Percentiles rank a stretch among this genome's conserved stretches.
Evolutionary conservation across 305 asterid species (phyloP).

Genomic region (Fraxinus velutina): DNA sequence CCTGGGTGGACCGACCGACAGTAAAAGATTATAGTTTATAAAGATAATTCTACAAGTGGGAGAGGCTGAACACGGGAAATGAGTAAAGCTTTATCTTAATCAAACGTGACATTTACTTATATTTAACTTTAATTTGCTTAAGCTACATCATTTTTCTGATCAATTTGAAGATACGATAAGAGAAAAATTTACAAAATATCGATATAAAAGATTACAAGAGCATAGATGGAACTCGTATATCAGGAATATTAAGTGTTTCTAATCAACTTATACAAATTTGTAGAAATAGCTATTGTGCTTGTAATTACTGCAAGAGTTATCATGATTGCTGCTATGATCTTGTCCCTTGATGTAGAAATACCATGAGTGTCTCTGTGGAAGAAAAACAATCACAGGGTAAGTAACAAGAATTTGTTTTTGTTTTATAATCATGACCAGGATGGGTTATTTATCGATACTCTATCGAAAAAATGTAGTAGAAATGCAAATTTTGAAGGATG

Average conservation of each 20-base stretch:
- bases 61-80: neutral
- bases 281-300: conserved; percentile 71
- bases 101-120: neutral
- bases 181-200: neutral
- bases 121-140: neutral
- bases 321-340: conserved; percentile 62
- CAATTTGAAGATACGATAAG: neutral
- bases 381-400: neutral
- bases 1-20: neutral
- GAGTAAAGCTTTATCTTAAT: neutral
- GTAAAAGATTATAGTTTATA: no score
- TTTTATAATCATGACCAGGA: neutral
- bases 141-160: neutral
- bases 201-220: neutral
- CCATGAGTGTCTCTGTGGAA: conserved; percentile 68
- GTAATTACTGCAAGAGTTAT: conserved; percentile 57
- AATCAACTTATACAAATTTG: conserved; percentile 56
- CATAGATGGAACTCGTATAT: neutral
- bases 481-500: neutral
- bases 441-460: neutral
- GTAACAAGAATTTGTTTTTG: neutral
- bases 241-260: conserved; percentile 22
- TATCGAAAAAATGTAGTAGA: neutral
- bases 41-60: neutral
- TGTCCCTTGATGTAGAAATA: conserved; percentile 66